Evolutionary conservation across 2,329 filamentous ascomycete species (phyloP), one percentile per base, ranked within the genome.

Genomic region (Aspergillus versicolor): DNA sequence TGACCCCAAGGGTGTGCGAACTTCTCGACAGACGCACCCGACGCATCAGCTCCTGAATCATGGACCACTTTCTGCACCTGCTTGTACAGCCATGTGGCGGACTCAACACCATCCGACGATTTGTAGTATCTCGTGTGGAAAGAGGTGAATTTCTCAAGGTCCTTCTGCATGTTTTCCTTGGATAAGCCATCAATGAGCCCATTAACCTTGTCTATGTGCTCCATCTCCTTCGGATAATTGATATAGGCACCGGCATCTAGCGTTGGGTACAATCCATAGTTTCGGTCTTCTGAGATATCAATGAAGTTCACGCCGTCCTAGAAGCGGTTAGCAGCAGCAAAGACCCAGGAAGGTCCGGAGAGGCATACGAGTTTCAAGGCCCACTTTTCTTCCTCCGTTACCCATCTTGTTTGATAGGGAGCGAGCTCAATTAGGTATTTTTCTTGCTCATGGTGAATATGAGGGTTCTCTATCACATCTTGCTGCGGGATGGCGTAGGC

Each of bases 311-410:
- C 82, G 67, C 92, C 92, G 71, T 90, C 83, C 91, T 95, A 66
- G 40, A 40, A 48, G 47, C 24, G n/a, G 4, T 61, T 51, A 65
- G 50, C 48, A n/a, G 22, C 17, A 27, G 37, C 5, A 37, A 24
- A 17, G 34, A 37, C 19, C 5, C 6, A 54, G 6, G 45, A 45
- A 19, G 22, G 12, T n/a, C 44, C 11, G 11, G 3, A 11, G 17
- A 24, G 7, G 44, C 85, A 57, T 82, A 95, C 92, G 65, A 91
- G 83, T 69, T 89, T 88, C 62, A 97, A 79, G 74, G 88, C 87
- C 92, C 93, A 97, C 77, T 97, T 99, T 78, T 97, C 87, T 37
- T 96, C 90, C 68, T 97, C 93, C 0, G 91, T 95, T 32, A 97
- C 88, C 89, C 90, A 94, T 81, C 83, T 80, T 22, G 88, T 92